Base-by-base conservation (phyloP, 2,329 filamentous ascomycete species). In the Xylariaceae sp. region DNA sequence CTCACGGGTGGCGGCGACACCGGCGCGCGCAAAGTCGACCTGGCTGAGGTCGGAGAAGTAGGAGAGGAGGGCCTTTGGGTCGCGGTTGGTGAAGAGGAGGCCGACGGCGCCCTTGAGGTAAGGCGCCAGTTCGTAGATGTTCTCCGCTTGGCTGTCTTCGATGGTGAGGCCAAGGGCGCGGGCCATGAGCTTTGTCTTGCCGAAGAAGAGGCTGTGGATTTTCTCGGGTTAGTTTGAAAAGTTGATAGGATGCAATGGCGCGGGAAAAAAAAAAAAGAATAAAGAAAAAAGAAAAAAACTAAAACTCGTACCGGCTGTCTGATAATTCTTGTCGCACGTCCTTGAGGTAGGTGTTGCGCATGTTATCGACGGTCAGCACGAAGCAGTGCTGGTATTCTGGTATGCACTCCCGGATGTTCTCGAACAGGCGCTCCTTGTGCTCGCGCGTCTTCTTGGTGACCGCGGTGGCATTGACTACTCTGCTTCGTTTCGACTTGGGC, bases 131-230 rank as follows among this genome's bases (percentile, higher is more conserved):
- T 76, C 74, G 70, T 89, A 79, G 66, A 94, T 83, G 69, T 89
- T 89, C 44, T 88, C 83, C 64, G 89, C 88, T 73, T 88, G 82
- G 74, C 91, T 89, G 67, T 89, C 87, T 68, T 88, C 87, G 63
- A 85, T 80, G 51, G 79, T 85, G 61, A 82, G 81, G 69, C 94
- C 94, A 30, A 99, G 87, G 54, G 94, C 91, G 75, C 94, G 92
- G 66, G 89, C 86, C 91, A 97, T 97, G 72, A 99, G 91, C 76
- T 97, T 97, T 57, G 92, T 97, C 79, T 97, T 99, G 76, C 92
- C 94, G 74, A 96, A 97, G 84, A 97, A 97, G 71, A 99, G 78
- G 65, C 91, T 94, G 66, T 47, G 48, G 47, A 35, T 35, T 9
- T 37, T 12, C 12, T 39, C 7, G 19, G 26, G 34, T 54, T 39